A percentile compares a stretch with the other conserved stretches of the same genome.
phyloP scores from a whole-genome alignment of 495 filamentous ascomycete species.

The Talaromyces liani region DNA sequence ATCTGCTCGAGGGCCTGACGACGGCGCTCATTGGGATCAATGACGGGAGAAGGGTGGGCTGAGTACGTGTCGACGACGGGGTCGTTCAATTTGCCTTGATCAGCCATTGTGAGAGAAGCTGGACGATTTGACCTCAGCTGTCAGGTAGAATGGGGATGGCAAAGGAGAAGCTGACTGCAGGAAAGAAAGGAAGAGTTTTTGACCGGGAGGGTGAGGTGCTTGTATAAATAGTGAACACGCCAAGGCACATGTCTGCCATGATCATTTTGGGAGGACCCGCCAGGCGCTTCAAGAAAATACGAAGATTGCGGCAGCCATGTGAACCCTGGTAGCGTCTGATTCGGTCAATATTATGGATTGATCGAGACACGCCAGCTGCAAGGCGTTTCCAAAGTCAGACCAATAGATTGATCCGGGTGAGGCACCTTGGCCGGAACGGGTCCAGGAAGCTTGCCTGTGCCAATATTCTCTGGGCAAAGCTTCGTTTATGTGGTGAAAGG shows the following conservation, averaged over 20 bases:
- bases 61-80: slow-evolving; percentile 4
- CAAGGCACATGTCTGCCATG: too few species aligned
- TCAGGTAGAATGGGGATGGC: not conserved
- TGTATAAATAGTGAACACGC: not conserved
- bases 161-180: not conserved
- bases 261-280: not conserved
- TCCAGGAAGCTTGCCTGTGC: not conserved
- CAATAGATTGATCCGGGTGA: not conserved
- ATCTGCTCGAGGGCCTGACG: slow-evolving; percentile 70
- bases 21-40: slow-evolving; percentile 62
- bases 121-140: not conserved
- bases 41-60: not conserved
- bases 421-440: not conserved
- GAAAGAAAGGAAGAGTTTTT: not conserved
- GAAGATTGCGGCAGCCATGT: not conserved
- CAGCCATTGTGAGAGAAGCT: slow-evolving; percentile 1
- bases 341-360: not conserved
- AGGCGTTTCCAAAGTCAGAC: not conserved
- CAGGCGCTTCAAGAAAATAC: not conserved
- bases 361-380: not conserved
- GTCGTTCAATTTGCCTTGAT: slow-evolving; percentile 5
- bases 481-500: not conserved
- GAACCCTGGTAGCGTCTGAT: not conserved
- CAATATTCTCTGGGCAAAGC: not conserved
- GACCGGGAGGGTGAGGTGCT: not conserved